Evolutionary conservation across 208 protist genomes (phyloP).

Genomic region (Wallacemonas sp.): DNA sequence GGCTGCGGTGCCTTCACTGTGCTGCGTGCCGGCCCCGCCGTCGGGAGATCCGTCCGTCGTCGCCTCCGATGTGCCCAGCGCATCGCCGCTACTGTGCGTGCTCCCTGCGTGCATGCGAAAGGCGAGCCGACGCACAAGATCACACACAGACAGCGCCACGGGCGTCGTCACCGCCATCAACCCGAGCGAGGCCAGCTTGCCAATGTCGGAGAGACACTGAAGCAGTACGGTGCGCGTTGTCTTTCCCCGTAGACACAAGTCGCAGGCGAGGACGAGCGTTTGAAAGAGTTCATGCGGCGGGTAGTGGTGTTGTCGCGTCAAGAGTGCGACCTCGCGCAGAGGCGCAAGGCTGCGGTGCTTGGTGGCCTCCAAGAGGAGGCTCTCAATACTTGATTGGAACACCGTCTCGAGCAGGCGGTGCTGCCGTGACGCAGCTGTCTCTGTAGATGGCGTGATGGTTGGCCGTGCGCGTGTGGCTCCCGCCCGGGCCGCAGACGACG

Average conservation of each 20-base stretch:
- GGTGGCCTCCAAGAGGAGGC: constrained; percentile 48
- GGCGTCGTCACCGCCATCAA: constrained; percentile 50
- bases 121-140: constrained; percentile 46
- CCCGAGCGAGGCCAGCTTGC: constrained; percentile 64
- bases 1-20: neutral
- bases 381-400: constrained; percentile 57
- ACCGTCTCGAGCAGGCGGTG: constrained; percentile 21
- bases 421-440: neutral
- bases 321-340: constrained; percentile 56
- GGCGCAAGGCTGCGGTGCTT: constrained; percentile 40
- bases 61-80: neutral
- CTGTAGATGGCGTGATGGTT: too few relatives aligned
- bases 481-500: neutral
- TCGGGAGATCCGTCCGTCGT: neutral
- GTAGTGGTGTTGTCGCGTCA: constrained; percentile 42
- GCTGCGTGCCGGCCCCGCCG: neutral
- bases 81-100: neutral
- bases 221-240: constrained; percentile 39
- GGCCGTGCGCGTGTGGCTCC: neutral
- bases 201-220: constrained; percentile 64
- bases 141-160: constrained; percentile 43
- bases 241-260: constrained; percentile 25
- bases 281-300: constrained; percentile 48
- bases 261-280: constrained; percentile 60
- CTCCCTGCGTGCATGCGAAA: constrained; percentile 15